Evolutionary conservation across 768 basidiomycete species (phyloP).

Genomic region (Lactarius sp.): DNA sequence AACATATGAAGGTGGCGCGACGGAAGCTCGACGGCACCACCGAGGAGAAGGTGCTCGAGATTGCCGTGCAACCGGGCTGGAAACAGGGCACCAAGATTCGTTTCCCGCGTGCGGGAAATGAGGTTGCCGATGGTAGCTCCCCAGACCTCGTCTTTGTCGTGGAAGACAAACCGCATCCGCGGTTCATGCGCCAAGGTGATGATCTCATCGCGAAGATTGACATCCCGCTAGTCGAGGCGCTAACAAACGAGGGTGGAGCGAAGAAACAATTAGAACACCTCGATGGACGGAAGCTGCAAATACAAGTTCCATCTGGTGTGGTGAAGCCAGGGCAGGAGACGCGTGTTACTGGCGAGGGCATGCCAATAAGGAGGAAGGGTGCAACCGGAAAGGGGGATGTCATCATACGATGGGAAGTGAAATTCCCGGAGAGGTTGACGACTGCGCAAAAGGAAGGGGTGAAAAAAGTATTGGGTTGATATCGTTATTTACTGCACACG

Average conservation of each 20-base stretch:
- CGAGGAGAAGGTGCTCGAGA: conserved; percentile 84
- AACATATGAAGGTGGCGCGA: conserved; percentile 84
- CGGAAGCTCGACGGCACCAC: conserved; percentile 63
- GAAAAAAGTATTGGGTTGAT: conserved; percentile 54
- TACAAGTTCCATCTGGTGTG: conserved; percentile 59
- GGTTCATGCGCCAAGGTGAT: conserved; percentile 76
- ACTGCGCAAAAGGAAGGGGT: conserved; percentile 76
- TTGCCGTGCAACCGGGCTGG: conserved; percentile 84
- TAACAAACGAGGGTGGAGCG: conserved; percentile 49
- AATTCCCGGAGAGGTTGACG: conserved; percentile 76
- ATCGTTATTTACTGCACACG: not conserved
- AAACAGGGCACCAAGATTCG: conserved; percentile 94
- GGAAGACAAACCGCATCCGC: conserved; percentile 87
- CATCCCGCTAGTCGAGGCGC: conserved; percentile 78
- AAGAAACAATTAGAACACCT: conserved; percentile 61
- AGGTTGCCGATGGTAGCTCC: conserved; percentile 55
- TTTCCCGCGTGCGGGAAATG: conserved; percentile 85
- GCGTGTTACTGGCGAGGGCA: conserved; percentile 70
- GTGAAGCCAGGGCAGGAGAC: conserved; percentile 77
- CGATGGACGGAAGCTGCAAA: conserved; percentile 74
- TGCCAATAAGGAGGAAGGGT: conserved; percentile 82
- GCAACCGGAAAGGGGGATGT: conserved; percentile 77
- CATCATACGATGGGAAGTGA: conserved; percentile 74
- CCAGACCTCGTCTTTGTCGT: conserved; percentile 95
- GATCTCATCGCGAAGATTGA: conserved; percentile 59